A percentile compares a stretch with the other conserved stretches of the same genome.
phyloP scores from a whole-genome alignment of 768 basidiomycete genomes.

The Tricholoma sp. region DNA sequence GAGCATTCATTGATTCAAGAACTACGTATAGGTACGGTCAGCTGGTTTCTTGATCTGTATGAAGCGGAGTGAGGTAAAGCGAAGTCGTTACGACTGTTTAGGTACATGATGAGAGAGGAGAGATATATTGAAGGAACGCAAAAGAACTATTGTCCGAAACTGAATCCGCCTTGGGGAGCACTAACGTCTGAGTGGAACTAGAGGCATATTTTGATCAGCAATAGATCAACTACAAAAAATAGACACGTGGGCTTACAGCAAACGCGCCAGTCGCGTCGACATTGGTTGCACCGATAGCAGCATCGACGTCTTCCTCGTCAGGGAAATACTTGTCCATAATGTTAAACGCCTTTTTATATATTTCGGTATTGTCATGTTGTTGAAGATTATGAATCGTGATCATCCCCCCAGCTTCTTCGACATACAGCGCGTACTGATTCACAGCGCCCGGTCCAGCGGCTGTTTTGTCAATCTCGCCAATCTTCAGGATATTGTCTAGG shows the following conservation, averaged over 20 bases:
- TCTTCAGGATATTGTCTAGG: conserved; percentile 95
- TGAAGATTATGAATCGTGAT: conserved; percentile 98
- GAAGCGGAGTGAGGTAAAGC: not conserved
- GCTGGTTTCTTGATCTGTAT: not conserved
- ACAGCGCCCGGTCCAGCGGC: conserved; percentile 73
- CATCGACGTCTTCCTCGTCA: conserved; percentile 91
- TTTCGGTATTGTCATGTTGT: conserved; percentile 98
- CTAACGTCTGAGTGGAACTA: conserved; percentile 83
- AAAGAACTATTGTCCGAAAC: conserved; percentile 67
- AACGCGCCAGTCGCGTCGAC: conserved; percentile 72
- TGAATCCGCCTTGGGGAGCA: conserved; percentile 95
- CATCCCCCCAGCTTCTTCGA: conserved; percentile 99
- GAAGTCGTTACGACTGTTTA: not conserved
- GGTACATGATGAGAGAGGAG: not conserved
- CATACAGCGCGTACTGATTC: conserved; percentile 91
- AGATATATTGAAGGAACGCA: not conserved
- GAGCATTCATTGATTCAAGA: not conserved
- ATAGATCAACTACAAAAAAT: conserved; percentile 7
- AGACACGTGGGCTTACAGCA: conserved; percentile 45
- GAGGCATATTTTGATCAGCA: conserved; percentile 8
- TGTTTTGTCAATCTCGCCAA: conserved; percentile 92
- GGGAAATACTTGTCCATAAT: conserved; percentile 99
- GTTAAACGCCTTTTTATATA: conserved; percentile 99
- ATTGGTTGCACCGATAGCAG: conserved; percentile 70
- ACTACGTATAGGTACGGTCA: not conserved